These are phyloP conservation scores for Hypomontagnella monticulosa DNA, from an alignment of 495 filamentous ascomycete genomes.

Conservation along the genomic window DNA sequence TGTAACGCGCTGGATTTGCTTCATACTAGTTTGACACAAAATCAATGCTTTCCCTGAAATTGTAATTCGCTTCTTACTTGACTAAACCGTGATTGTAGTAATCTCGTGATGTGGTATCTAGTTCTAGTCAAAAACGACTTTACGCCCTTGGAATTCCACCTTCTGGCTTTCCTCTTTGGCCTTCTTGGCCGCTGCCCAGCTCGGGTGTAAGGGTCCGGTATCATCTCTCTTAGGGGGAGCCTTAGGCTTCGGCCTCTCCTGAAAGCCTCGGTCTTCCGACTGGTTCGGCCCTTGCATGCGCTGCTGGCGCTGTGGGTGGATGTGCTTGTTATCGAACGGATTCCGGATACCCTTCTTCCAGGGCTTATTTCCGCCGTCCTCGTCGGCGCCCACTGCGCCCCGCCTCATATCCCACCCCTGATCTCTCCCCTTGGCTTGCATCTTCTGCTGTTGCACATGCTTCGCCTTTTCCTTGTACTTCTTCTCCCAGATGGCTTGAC, in stretches of 20 bases:
- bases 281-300: conserved; percentile 32
- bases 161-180: conserved; percentile 76
- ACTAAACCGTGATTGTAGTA: neutral
- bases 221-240: conserved; percentile 62
- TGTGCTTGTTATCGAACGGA: conserved; percentile 39
- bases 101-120: conserved; percentile 37
- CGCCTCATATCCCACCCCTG: conserved; percentile 64
- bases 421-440: conserved; percentile 50
- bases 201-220: conserved; percentile 80
- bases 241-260: conserved; percentile 48
- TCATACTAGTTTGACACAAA: neutral
- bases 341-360: conserved; percentile 57
- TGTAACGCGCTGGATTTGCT: too few relatives aligned
- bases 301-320: conserved; percentile 42
- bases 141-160: conserved; percentile 82
- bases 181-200: conserved; percentile 89
- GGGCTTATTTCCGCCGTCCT: conserved; percentile 45
- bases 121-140: conserved; percentile 83
- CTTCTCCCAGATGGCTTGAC: conserved; percentile 89
- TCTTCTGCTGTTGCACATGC: conserved; percentile 66
- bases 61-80: neutral
- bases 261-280: conserved; percentile 32
- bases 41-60: conserved; percentile 7
- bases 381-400: conserved; percentile 53
- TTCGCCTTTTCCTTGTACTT: conserved; percentile 83